These are phyloP conservation scores for Aspergillus saccharolyticus DNA, from an alignment of 495 filamentous ascomycete species.

Conservation along the genomic window DNA sequence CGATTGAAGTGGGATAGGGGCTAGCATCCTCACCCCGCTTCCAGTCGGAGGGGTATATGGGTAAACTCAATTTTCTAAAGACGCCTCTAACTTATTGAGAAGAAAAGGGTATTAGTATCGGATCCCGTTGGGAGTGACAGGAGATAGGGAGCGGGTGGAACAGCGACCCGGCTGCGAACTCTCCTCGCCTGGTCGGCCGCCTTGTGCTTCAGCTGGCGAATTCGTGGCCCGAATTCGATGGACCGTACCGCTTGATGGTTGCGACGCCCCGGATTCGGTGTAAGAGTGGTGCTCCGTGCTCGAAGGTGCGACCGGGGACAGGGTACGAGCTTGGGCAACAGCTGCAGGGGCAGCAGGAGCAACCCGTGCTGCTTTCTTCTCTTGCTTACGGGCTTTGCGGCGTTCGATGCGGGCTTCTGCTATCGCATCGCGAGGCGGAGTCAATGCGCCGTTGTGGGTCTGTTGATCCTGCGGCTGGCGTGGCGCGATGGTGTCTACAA, in stretches of 20 bases:
- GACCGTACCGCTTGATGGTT: no score
- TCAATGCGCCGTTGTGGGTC: no score
- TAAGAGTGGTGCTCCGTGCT: background rate
- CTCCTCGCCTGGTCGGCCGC: no score
- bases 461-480: background rate
- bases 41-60: no score
- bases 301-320: background rate
- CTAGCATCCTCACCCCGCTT: no score
- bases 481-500: constrained; percentile 12
- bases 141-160: constrained; percentile 23
- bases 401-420: constrained; percentile 13
- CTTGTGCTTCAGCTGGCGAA: no score
- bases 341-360: background rate
- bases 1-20: no score
- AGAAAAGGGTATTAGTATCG: constrained; percentile 18
- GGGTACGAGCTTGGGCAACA: background rate
- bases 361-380: constrained; percentile 13
- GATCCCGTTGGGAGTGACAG: constrained; percentile 19
- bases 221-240: no score
- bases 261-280: no score
- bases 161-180: no score
- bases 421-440: background rate
- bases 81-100: constrained; percentile 28
- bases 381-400: constrained; percentile 20
- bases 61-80: constrained; percentile 4